A percentile compares a stretch with the other conserved stretches of the same genome.
Conservation (phyloP, 306 rosid genomes). For the Cucumis melo region DNA sequence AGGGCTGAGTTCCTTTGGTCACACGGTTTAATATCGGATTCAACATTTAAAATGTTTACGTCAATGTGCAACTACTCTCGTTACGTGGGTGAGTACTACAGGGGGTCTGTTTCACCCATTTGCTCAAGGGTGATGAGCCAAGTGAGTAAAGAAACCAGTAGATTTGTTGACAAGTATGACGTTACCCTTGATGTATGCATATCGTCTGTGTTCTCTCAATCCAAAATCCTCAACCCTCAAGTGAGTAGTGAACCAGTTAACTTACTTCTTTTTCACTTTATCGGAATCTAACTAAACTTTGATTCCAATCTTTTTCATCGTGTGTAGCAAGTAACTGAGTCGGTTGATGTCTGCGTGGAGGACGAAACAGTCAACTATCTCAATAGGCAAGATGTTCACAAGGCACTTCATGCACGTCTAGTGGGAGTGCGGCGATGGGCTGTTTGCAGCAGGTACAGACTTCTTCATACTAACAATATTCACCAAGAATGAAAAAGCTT, state of each 20-base stretch:
- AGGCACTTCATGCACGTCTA: constrained; percentile 67
- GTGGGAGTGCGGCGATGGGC: constrained; percentile 70
- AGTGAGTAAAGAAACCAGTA: constrained; percentile 45
- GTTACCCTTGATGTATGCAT: constrained; percentile 54
- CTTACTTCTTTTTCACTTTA: background rate
- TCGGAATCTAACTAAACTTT: background rate
- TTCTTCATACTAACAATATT: background rate
- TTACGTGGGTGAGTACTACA: constrained; percentile 35
- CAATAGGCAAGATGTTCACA: constrained; percentile 67
- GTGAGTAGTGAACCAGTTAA: constrained; percentile 10
- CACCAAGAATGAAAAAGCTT: background rate
- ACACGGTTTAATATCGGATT: constrained; percentile 46
- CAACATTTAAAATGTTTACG: constrained; percentile 37
- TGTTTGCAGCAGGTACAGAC: constrained; percentile 69
- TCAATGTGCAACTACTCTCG: constrained; percentile 41
- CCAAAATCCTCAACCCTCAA: constrained; percentile 34
- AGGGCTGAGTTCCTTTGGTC: constrained; percentile 55
- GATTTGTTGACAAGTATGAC: constrained; percentile 48
- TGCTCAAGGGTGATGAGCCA: constrained; percentile 45
- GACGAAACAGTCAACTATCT: constrained; percentile 73
- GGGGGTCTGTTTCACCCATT: constrained; percentile 30
- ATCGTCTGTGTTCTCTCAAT: constrained; percentile 35
- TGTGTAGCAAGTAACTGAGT: constrained; percentile 52
- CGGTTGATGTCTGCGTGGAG: constrained; percentile 86
- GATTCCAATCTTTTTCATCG: background rate